These are phyloP conservation scores for Trypanosoma cruzi DNA, from an alignment of 208 protist species.

Conservation along the genomic window DNA sequence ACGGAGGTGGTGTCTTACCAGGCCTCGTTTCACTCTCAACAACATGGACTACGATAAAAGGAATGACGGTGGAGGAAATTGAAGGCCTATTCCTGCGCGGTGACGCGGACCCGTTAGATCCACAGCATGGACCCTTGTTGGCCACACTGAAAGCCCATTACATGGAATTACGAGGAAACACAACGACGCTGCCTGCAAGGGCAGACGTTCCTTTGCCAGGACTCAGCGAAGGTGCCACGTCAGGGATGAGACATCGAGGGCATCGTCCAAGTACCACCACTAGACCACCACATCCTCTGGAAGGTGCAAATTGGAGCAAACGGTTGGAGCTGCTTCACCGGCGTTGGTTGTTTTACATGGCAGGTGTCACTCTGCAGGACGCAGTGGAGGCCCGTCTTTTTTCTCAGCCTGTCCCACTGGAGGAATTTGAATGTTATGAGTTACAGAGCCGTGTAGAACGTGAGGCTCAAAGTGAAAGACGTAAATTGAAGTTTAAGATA, in stretches of 20 bases:
- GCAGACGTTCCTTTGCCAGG: not conserved
- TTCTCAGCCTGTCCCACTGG: slow-evolving; percentile 53
- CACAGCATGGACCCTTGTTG: slow-evolving; percentile 61
- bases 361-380: slow-evolving; percentile 32
- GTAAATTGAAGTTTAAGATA: slow-evolving; percentile 19
- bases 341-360: slow-evolving; percentile 54
- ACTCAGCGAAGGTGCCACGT: not conserved
- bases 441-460: slow-evolving; percentile 34
- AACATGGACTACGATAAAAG: slow-evolving; percentile 68
- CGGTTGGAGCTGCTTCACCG: slow-evolving; percentile 54
- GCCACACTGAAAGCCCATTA: slow-evolving; percentile 59
- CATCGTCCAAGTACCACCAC: not conserved
- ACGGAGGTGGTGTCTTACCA: slow-evolving; percentile 23
- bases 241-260: not conserved
- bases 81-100: slow-evolving; percentile 64
- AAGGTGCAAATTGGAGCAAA: slow-evolving; percentile 18
- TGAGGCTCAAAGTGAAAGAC: slow-evolving; percentile 29
- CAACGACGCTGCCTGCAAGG: not conserved
- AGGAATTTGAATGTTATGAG: slow-evolving; percentile 38
- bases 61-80: slow-evolving; percentile 57
- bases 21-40: slow-evolving; percentile 67
- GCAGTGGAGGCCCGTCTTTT: slow-evolving; percentile 55
- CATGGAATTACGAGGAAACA: slow-evolving; percentile 30
- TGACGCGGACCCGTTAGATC: slow-evolving; percentile 69
- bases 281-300: slow-evolving; percentile 14